Conservation (phyloP, 176 grass and related monocot species). For the Calamus simplicifolius region DNA sequence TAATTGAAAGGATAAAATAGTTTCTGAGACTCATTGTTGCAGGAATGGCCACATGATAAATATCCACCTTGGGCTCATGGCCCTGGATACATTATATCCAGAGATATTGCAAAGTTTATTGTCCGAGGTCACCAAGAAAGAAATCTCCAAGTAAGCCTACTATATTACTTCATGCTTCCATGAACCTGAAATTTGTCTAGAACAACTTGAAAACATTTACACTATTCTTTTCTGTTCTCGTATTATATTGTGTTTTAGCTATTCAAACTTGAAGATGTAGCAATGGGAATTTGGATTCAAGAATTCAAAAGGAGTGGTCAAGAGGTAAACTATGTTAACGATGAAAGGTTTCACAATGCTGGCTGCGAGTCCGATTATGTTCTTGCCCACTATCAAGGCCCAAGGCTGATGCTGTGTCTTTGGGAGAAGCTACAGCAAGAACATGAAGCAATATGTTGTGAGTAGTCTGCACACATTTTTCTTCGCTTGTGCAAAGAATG, state of each 20-base stretch:
- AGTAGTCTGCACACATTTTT: constrained; percentile 21
- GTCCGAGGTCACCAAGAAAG: constrained; percentile 58
- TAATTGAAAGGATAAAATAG: background rate
- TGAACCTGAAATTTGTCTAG: too few species aligned
- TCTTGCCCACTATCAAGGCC: constrained; percentile 82
- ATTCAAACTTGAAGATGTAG: constrained; percentile 96
- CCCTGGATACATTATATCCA: constrained; percentile 79
- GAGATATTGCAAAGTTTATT: constrained; percentile 77
- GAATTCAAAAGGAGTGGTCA: constrained; percentile 56
- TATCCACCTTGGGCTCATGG: constrained; percentile 96
- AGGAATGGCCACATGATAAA: constrained; percentile 62
- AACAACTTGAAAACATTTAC: too few species aligned
- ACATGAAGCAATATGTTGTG: constrained; percentile 58
- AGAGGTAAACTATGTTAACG: constrained; percentile 56
- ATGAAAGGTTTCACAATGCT: constrained; percentile 68
- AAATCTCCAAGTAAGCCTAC: constrained; percentile 51
- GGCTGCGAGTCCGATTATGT: constrained; percentile 80
- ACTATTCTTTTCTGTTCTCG: too few species aligned
- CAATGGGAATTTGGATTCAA: constrained; percentile 91
- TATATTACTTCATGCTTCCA: background rate
- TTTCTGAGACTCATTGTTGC: background rate
- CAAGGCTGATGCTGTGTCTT: constrained; percentile 71
- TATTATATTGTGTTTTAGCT: constrained; percentile 35
- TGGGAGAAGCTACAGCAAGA: constrained; percentile 77
- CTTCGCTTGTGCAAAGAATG: too few species aligned